These are phyloP conservation scores for Zygoascus ofunaensis DNA, from an alignment of 805 yeast genomes.

Conservation along the genomic window DNA sequence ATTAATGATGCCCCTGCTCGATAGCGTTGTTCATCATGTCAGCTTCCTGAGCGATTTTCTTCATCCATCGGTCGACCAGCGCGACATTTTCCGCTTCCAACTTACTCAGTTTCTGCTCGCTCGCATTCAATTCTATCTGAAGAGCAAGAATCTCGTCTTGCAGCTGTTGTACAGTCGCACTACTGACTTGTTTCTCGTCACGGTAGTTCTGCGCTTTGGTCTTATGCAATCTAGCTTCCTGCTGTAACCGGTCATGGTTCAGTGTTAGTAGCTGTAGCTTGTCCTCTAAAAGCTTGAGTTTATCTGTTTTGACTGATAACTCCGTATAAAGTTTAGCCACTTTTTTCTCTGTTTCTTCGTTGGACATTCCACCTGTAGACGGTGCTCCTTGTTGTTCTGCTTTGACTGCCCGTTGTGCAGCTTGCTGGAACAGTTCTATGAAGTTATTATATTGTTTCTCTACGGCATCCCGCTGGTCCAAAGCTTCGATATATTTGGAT, in stretches of 20 bases:
- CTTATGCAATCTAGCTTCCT: constrained; percentile 23
- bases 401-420: constrained; percentile 19
- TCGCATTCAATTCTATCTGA: constrained; percentile 49
- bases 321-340: constrained; percentile 13
- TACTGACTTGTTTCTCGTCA: constrained; percentile 33
- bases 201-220: constrained; percentile 22
- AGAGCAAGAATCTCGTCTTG: constrained; percentile 59
- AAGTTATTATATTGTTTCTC: constrained; percentile 15
- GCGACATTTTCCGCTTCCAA: constrained; percentile 42
- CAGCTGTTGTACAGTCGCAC: constrained; percentile 47
- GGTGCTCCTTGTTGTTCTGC: constrained; percentile 3
- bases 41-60: constrained; percentile 48
- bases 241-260: constrained; percentile 14
- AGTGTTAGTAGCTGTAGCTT: constrained; percentile 4
- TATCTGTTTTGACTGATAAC: constrained; percentile 10
- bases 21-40: constrained; percentile 46
- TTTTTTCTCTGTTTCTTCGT: constrained; percentile 9
- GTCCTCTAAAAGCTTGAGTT: not conserved
- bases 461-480: constrained; percentile 16
- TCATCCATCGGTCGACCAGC: constrained; percentile 51
- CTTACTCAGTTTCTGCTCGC: constrained; percentile 28
- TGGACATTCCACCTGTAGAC: not conserved
- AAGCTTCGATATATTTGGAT: constrained; percentile 4
- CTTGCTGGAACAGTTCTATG: constrained; percentile 16
- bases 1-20: not conserved